Evolutionary conservation across 768 basidiomycete species (phyloP), one percentile per base, ranked within the genome.

Genomic region (Albatrellus ellisii): DNA sequence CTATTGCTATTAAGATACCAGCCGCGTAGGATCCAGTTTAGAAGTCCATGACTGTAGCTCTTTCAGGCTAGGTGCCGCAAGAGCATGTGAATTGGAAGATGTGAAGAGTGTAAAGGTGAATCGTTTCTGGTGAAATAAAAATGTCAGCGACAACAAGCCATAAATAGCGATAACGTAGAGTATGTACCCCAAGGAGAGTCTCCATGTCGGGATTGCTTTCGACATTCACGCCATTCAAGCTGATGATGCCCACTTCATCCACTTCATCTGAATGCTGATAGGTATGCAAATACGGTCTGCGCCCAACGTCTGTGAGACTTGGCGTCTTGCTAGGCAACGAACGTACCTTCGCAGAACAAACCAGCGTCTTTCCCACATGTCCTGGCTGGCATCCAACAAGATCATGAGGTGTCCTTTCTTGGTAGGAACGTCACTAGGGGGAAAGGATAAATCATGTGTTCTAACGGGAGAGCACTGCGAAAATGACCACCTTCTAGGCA

Each of bases 21-120:
- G 26, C 54, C 82, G 73, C 53, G 83, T 87, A 39, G 87, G 87
- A 59, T 90, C 87, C 52, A 91, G 64, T 59, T 85, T 88, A 46
- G 70, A 65, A 52, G 74, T 79, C 91, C 91, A 95, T 55, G 78
- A 73, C 45, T 77, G 77, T 45, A 89, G 67, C 54, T 95, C 91
- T 64, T 86, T 92, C 44, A 67, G 61, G 53, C 68, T 86, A 2
- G 80, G 74, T 26, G 90, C 88, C 7, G 85, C 80, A 8, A 95
- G 69, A 27, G 86, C 87, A 62, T 91, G 82, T 20, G 90, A 91
- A 59, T 95, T 94, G 6, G 86, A 85, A 10, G 86, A 70, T 2
- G 91, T 91, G 61, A 92, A 94, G 25, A 95, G 70, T 10, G 87
- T 90, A 61, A 95, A 92, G 11, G 80, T 82, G 59, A 78, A 81